Evolutionary conservation across 352 stramenopile species (phyloP).

Genomic region (Phytophthora brassicae): DNA sequence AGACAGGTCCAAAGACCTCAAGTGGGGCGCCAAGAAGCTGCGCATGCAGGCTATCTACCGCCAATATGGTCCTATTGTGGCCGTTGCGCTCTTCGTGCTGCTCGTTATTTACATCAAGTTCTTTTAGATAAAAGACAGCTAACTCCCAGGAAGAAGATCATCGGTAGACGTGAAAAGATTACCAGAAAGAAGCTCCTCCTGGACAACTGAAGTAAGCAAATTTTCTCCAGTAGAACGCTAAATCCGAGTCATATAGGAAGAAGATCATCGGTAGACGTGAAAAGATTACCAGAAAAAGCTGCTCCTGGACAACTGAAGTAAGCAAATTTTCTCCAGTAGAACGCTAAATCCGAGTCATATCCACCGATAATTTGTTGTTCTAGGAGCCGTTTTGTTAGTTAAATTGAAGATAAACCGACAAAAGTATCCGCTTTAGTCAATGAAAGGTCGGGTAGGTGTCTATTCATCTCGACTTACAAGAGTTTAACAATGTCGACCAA

Average conservation of each 20-base stretch:
- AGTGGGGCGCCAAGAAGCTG: conserved; percentile 96
- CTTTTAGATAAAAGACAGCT: conserved; percentile 64
- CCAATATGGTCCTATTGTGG: conserved; percentile 84
- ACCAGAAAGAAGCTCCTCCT: too few species aligned
- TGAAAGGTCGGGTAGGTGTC: conserved; percentile 30
- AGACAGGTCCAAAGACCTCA: conserved; percentile 96
- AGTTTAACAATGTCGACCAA: conserved; percentile 39
- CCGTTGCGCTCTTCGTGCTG: conserved; percentile 80
- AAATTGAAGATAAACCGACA: conserved; percentile 4
- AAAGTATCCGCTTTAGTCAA: conserved; percentile 15
- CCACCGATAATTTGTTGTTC: not conserved
- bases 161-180: not conserved
- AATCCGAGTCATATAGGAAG: conserved; percentile 19
- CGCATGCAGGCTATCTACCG: conserved; percentile 89
- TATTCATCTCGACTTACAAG: conserved; percentile 1
- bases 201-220: conserved; percentile 6
- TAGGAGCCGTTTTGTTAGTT: conserved; percentile 13
- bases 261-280: not conserved
- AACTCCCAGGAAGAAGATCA: conserved; percentile 1
- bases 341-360: conserved; percentile 20
- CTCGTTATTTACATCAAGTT: conserved; percentile 92
- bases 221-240: conserved; percentile 12
- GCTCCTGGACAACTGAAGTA: conserved; percentile 9
- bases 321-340: conserved; percentile 11
- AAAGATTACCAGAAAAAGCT: too few species aligned